These are phyloP conservation scores for Ustilago loliicola DNA, from an alignment of 1,284 basidiomycete genomes.

Conservation along the genomic window DNA sequence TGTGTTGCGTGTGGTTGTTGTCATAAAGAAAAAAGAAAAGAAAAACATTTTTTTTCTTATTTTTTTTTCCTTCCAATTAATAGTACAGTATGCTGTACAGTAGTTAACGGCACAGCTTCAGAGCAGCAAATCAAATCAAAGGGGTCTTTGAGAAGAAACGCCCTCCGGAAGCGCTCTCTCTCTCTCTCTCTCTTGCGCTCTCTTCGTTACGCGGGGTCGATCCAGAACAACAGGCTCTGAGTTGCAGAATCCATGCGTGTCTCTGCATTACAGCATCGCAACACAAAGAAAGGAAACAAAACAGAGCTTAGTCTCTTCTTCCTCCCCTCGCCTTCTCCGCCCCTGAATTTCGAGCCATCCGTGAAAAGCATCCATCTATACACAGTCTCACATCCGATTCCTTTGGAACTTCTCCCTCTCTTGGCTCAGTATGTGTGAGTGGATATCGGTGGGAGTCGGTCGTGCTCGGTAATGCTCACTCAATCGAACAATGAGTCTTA, in stretches of 20 bases:
- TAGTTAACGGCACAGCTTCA: neutral
- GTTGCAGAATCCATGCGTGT: slow-evolving; percentile 2
- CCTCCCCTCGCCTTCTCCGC: neutral
- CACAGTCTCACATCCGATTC: too few species aligned
- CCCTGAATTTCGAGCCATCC: neutral
- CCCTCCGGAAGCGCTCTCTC: too few species aligned
- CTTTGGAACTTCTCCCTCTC: neutral
- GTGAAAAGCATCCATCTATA: neutral
- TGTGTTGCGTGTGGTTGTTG: neutral
- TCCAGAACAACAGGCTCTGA: neutral
- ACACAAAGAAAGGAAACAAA: neutral
- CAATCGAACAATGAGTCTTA: neutral
- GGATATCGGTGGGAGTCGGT: neutral
- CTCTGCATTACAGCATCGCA: neutral
- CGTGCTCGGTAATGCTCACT: neutral
- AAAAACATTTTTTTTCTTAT: too few species aligned
- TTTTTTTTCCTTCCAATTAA: too few species aligned
- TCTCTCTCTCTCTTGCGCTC: neutral
- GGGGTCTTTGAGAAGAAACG: neutral
- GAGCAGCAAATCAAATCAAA: neutral
- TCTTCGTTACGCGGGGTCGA: neutral
- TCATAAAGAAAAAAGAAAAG: too few species aligned
- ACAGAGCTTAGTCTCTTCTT: too few species aligned
- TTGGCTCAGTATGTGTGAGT: neutral
- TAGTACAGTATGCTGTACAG: too few species aligned